Percentiles rank a stretch among this genome's conserved stretches.
Evolutionary conservation across 1,284 basidiomycete species (phyloP).

Genomic region (Marasmius fiardii): DNA sequence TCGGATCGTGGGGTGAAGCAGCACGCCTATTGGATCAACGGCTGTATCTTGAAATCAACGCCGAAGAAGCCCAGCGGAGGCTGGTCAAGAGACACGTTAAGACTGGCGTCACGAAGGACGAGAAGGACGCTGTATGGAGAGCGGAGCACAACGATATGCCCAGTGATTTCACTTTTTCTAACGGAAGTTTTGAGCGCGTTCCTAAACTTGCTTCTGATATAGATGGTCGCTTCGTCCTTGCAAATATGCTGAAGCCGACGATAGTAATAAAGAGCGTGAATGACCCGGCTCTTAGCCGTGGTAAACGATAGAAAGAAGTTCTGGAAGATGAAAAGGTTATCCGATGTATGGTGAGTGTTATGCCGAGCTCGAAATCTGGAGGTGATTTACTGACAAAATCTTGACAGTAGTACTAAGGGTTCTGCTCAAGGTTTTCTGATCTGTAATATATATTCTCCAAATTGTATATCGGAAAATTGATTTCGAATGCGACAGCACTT

Average conservation of each 20-base stretch:
- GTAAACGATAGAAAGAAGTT: no score
- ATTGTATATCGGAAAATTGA: no score
- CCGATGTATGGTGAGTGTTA: neutral
- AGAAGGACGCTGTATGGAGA: conserved; percentile 65
- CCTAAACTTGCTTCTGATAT: conserved; percentile 5
- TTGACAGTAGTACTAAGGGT: neutral
- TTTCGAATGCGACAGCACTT: no score
- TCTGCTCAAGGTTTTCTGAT: no score
- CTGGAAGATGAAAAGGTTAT: neutral
- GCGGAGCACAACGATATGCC: conserved; percentile 75
- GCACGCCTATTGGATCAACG: conserved; percentile 72
- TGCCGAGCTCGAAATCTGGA: neutral
- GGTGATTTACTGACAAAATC: no score
- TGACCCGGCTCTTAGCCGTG: conserved; percentile 29
- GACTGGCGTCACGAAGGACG: conserved; percentile 69
- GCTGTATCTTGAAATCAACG: conserved; percentile 71
- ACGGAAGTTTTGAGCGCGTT: neutral
- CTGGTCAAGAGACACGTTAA: conserved; percentile 73
- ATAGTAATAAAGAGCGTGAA: conserved; percentile 48
- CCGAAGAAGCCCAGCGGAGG: conserved; percentile 57
- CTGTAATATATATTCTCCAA: no score
- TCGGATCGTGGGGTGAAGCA: conserved; percentile 71
- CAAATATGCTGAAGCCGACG: conserved; percentile 56
- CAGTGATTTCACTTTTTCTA: conserved; percentile 39
- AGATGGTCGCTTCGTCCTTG: conserved; percentile 58